A percentile compares a stretch with the other conserved stretches of the same genome.
Conservation (phyloP, 2,329 filamentous ascomycete genomes). For the Seiridium cupressi region DNA sequence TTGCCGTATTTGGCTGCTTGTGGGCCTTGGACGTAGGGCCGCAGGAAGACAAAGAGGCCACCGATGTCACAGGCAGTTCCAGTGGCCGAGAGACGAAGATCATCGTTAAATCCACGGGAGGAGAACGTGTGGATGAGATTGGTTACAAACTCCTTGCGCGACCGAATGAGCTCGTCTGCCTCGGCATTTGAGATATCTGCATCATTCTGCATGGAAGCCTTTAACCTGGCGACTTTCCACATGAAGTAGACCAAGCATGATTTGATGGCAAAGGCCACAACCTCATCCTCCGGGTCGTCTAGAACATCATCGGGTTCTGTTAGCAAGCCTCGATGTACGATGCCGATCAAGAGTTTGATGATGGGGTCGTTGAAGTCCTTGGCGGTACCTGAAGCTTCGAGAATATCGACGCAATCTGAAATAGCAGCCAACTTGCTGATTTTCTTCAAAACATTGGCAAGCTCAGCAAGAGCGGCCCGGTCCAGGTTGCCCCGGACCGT, state of each 20-base stretch:
- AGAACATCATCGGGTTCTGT: slow-evolving; percentile 67
- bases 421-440: slow-evolving; percentile 79
- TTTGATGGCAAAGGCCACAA: slow-evolving; percentile 74
- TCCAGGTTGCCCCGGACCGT: slow-evolving; percentile 67
- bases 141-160: slow-evolving; percentile 56
- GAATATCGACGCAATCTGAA: slow-evolving; percentile 70
- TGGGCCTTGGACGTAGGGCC: slow-evolving; percentile 47
- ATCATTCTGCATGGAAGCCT: slow-evolving; percentile 52
- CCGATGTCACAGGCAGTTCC: slow-evolving; percentile 80
- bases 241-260: slow-evolving; percentile 86
- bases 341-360: slow-evolving; percentile 69
- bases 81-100: slow-evolving; percentile 72
- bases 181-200: slow-evolving; percentile 54
- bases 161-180: slow-evolving; percentile 57
- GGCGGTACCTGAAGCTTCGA: slow-evolving; percentile 62
- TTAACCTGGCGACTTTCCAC: slow-evolving; percentile 76
- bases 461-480: slow-evolving; percentile 61
- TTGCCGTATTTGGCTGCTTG: slow-evolving; percentile 49
- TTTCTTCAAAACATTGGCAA: slow-evolving; percentile 74
- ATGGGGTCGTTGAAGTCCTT: slow-evolving; percentile 48
- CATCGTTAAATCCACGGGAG: slow-evolving; percentile 68
- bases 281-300: slow-evolving; percentile 75
- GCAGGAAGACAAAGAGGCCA: slow-evolving; percentile 73
- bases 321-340: slow-evolving; percentile 72
- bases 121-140: slow-evolving; percentile 68